phyloP scores from a whole-genome alignment of 2,329 filamentous ascomycete genomes.

The Penicillium oxalicum region DNA sequence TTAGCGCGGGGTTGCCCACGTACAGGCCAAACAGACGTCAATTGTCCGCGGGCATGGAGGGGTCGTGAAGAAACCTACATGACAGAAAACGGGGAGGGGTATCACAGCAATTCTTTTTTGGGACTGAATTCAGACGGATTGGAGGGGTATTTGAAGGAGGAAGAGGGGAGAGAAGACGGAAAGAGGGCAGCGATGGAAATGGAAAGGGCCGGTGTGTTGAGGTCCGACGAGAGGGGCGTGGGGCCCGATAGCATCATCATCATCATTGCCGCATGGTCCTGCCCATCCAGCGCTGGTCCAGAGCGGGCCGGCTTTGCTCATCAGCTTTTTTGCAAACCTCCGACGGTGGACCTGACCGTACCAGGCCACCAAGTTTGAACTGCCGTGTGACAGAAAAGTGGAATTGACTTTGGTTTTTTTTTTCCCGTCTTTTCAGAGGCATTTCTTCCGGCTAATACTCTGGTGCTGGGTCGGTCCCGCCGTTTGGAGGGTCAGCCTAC shows the following conservation, averaged over 20 bases:
- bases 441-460: neutral
- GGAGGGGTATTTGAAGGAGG: neutral
- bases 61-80: slow-evolving; percentile 4
- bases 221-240: slow-evolving; percentile 26
- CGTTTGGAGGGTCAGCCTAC: too few relatives aligned
- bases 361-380: slow-evolving; percentile 1
- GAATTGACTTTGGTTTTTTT: too few relatives aligned
- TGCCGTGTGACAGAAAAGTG: too few relatives aligned
- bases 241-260: slow-evolving; percentile 17
- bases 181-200: slow-evolving; percentile 17
- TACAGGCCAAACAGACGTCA: neutral
- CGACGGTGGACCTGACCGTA: neutral
- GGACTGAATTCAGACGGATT: neutral
- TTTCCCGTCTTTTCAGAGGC: neutral
- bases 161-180: slow-evolving; percentile 5
- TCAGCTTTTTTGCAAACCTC: neutral
- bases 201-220: slow-evolving; percentile 21
- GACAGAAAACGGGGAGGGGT: slow-evolving; percentile 6
- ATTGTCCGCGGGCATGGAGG: neutral
- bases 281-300: slow-evolving; percentile 7
- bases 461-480: too few relatives aligned
- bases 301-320: slow-evolving; percentile 12
- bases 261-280: slow-evolving; percentile 21
- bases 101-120: slow-evolving; percentile 1
- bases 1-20: slow-evolving; percentile 25